Percentiles rank a stretch among this genome's conserved stretches.
phyloP scores from a whole-genome alignment of 2,329 filamentous ascomycete species.

The Sporothrix sp. region DNA sequence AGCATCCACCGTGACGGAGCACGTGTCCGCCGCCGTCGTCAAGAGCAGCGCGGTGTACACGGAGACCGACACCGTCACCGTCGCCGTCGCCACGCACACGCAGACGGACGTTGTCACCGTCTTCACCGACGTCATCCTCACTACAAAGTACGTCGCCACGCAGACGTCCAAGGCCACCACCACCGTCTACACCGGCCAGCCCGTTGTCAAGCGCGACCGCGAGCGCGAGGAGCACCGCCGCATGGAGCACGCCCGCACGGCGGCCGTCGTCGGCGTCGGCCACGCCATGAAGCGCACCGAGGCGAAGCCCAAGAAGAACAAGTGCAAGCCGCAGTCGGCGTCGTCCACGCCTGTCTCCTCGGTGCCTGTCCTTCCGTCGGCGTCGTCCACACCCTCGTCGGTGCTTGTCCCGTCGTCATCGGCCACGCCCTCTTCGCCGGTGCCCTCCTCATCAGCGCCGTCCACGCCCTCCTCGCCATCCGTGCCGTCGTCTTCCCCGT shows the following conservation, averaged over 20 bases:
- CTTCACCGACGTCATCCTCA: neutral
- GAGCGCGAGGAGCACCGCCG: neutral
- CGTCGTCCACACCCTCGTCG: neutral
- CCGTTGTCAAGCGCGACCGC: neutral
- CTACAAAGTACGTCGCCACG: neutral
- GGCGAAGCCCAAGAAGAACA: neutral
- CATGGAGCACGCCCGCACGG: neutral
- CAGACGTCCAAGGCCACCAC: neutral
- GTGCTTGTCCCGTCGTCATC: neutral
- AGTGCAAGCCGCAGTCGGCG: neutral
- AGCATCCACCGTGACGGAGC: slow-evolving; percentile 2
- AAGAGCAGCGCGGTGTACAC: neutral
- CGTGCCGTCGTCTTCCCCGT: neutral
- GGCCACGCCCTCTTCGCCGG: neutral
- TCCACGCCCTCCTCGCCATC: neutral
- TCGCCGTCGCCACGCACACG: neutral
- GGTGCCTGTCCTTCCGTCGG: neutral
- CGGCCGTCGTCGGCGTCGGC: neutral
- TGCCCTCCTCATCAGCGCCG: neutral
- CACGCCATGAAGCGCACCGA: neutral
- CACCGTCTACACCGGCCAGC: neutral
- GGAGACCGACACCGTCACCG: neutral
- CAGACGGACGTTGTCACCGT: neutral
- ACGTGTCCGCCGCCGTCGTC: neutral
- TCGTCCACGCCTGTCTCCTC: neutral